These are phyloP conservation scores for Drechslerella dactyloides DNA, from an alignment of 2,329 filamentous ascomycete genomes.

Conservation along the genomic window DNA sequence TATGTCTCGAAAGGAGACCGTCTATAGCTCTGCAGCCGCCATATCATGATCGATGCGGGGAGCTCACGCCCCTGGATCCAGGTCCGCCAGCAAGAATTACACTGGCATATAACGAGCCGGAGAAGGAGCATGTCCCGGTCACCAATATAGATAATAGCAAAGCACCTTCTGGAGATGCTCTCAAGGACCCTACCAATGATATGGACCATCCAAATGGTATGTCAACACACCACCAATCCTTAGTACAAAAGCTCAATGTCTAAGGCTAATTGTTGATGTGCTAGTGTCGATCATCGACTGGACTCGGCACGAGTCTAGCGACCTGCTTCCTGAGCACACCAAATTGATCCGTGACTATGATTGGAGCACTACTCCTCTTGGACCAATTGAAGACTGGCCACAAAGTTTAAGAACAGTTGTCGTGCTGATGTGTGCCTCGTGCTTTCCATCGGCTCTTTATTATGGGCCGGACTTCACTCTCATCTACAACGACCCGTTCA, in stretches of 20 bases:
- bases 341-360: conserved; percentile 73
- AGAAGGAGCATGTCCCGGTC: not conserved
- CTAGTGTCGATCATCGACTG: conserved; percentile 70
- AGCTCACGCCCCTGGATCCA: not conserved
- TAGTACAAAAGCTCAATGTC: too few relatives aligned
- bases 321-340: conserved; percentile 72
- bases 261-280: not conserved
- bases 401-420: conserved; percentile 74
- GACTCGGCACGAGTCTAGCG: conserved; percentile 72
- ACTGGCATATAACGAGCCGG: not conserved
- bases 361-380: conserved; percentile 75
- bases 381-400: conserved; percentile 76
- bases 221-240: too few relatives aligned
- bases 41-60: not conserved
- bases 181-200: conserved; percentile 13
- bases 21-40: too few relatives aligned
- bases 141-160: not conserved
- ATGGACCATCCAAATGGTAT: conserved; percentile 24
- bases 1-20: not conserved
- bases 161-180: not conserved
- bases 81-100: not conserved
- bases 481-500: conserved; percentile 76
- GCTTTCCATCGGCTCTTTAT: conserved; percentile 77
- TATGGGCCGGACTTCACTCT: conserved; percentile 72
- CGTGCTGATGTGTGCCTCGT: conserved; percentile 77